Conservation (phyloP, 805 yeast species). For the Candida schatavii region DNA sequence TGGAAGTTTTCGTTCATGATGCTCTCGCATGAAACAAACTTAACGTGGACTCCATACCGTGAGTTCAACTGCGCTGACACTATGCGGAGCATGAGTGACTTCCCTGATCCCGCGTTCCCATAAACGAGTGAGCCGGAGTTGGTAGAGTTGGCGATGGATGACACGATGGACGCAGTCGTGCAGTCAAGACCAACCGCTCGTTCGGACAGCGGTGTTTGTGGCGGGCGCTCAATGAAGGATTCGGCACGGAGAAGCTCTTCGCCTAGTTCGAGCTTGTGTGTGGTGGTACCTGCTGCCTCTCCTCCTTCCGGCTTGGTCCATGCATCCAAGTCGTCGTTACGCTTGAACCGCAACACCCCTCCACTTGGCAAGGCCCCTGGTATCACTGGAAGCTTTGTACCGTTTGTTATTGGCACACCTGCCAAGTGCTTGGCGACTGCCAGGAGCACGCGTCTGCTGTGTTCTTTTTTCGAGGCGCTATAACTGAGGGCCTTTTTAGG, state of each 20-base stretch:
- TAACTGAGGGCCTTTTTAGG: constrained; percentile 21
- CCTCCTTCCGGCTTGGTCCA: constrained; percentile 40
- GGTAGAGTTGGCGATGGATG: constrained; percentile 40
- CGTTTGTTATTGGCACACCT: constrained; percentile 45
- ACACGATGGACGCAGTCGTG: constrained; percentile 36
- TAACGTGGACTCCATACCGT: constrained; percentile 43
- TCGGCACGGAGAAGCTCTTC: constrained; percentile 45
- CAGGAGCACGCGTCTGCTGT: constrained; percentile 1
- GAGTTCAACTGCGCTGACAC: constrained; percentile 35
- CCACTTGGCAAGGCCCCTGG: constrained; percentile 54
- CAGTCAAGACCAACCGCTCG: constrained; percentile 58
- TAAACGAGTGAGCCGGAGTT: constrained; percentile 58
- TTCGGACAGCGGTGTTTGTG: constrained; percentile 4
- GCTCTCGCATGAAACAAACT: constrained; percentile 51
- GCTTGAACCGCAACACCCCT: constrained; percentile 53
- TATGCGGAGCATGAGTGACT: constrained; percentile 52
- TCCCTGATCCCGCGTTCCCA: constrained; percentile 84
- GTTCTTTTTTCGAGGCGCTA: constrained; percentile 28
- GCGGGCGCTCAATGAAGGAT: constrained; percentile 31
- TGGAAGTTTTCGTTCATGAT: constrained; percentile 54
- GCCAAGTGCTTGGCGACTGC: neutral
- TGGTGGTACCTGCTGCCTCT: constrained; percentile 20
- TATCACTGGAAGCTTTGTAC: constrained; percentile 49
- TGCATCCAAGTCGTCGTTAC: constrained; percentile 37
- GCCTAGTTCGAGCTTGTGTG: constrained; percentile 51